phyloP scores from a whole-genome alignment of 371 early-diverging fungal species.

The Mucor mucedo region DNA sequence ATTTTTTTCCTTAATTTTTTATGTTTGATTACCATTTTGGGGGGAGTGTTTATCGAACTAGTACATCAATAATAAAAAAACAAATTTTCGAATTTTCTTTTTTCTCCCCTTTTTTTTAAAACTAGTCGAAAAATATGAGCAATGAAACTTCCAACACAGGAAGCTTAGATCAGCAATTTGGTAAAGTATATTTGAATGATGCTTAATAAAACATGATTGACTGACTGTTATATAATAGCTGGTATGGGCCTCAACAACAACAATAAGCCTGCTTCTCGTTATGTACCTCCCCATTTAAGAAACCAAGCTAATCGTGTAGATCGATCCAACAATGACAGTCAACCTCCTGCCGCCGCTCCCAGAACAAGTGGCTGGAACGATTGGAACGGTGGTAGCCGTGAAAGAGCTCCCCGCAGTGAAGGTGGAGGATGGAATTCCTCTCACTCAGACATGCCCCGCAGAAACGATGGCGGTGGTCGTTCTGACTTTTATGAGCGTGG shows the following conservation, averaged over 20 bases:
- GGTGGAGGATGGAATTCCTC: constrained; percentile 54
- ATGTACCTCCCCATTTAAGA: constrained; percentile 60
- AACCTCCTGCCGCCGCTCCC: constrained; percentile 9
- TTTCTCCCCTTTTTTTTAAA: constrained; percentile 26
- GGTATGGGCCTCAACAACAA: constrained; percentile 65
- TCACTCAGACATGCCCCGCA: constrained; percentile 50
- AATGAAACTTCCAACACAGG: constrained; percentile 60
- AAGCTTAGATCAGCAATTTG: constrained; percentile 71
- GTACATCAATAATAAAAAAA: constrained; percentile 13
- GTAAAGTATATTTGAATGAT: constrained; percentile 32
- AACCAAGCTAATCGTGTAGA: constrained; percentile 30
- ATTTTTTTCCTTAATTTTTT: constrained; percentile 9
- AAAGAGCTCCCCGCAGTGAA: constrained; percentile 22
- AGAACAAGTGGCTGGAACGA: constrained; percentile 35
- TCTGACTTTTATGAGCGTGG: constrained; percentile 41
- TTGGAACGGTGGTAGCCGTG: constrained; percentile 27
- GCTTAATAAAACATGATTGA: neutral
- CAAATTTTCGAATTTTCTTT: constrained; percentile 9
- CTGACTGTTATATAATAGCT: constrained; percentile 45
- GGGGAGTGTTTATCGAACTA: neutral
- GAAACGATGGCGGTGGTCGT: constrained; percentile 38
- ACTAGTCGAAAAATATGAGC: constrained; percentile 48
- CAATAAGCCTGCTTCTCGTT: constrained; percentile 37
- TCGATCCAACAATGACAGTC: constrained; percentile 14
- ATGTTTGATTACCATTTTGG: constrained; percentile 18